Evolutionary conservation across 371 early-diverging fungal genomes (phyloP).

Genomic region (Ordospora pajunii): DNA sequence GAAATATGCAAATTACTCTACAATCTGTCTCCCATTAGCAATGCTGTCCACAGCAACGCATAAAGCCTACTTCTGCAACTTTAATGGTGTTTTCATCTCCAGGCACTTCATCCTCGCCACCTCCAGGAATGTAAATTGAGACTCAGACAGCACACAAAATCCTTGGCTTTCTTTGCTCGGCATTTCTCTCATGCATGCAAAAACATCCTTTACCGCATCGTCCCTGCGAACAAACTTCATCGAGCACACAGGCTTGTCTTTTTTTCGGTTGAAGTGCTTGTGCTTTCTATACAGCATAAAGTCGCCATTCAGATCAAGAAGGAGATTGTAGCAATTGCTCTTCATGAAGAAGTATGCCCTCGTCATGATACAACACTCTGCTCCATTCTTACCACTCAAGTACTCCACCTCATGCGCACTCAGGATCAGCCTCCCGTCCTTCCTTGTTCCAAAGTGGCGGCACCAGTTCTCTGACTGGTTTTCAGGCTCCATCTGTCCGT

Average conservation of each 20-base stretch:
- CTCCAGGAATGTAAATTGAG: neutral
- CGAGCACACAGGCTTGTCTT: neutral
- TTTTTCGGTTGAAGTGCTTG: neutral
- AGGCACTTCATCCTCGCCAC: neutral
- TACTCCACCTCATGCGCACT: neutral
- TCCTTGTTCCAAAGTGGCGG: neutral
- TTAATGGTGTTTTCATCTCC: neutral
- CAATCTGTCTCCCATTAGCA: no score
- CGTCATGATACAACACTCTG: neutral
- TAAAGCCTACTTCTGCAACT: neutral
- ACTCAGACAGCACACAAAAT: neutral
- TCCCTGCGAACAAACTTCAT: neutral
- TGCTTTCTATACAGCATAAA: neutral
- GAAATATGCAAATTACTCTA: no score
- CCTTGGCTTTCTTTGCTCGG: neutral
- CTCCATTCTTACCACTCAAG: neutral
- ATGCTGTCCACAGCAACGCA: neutral
- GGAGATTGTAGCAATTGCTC: neutral
- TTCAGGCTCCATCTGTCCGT: neutral
- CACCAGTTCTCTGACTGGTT: slow-evolving; percentile 2
- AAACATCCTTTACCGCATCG: neutral
- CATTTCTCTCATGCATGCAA: no score
- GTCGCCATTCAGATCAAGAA: neutral
- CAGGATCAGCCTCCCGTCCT: neutral
- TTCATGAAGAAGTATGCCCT: neutral